Conservation (phyloP, 257 asterid species). For the Gentiana macrophylla region DNA sequence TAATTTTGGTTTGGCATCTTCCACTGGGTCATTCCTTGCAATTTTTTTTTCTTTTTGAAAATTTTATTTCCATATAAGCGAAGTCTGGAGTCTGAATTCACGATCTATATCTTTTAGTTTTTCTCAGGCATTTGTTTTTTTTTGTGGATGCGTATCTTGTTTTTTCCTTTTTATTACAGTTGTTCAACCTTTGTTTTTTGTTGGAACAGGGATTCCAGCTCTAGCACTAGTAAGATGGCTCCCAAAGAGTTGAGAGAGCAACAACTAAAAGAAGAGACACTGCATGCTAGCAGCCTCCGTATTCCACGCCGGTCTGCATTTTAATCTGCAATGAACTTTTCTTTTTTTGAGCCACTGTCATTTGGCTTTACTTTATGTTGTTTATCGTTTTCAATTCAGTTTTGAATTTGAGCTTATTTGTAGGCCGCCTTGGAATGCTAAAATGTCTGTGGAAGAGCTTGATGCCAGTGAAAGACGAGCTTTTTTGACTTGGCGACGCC, state of each 20-base stretch:
- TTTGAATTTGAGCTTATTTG: conserved; percentile 9
- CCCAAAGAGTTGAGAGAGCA: conserved; percentile 51
- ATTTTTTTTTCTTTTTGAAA: too few species aligned
- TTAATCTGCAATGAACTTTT: neutral
- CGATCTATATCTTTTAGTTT: too few species aligned
- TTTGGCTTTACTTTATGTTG: neutral
- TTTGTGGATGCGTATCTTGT: neutral
- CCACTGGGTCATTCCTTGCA: too few species aligned
- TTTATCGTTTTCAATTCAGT: neutral
- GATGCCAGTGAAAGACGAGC: conserved; percentile 70
- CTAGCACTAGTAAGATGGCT: conserved; percentile 43
- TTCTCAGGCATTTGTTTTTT: neutral
- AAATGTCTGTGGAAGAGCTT: conserved; percentile 88
- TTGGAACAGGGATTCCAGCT: conserved; percentile 55
- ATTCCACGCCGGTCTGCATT: conserved; percentile 72
- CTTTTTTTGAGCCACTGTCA: conserved; percentile 1
- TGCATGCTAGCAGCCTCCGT: conserved; percentile 89
- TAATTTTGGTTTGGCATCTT: too few species aligned
- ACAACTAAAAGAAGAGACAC: conserved; percentile 78
- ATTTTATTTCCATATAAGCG: too few species aligned
- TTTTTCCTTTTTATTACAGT: too few species aligned
- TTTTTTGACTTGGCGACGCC: conserved; percentile 91
- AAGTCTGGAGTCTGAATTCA: too few species aligned
- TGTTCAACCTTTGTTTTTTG: neutral
- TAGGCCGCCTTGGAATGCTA: conserved; percentile 93